Percentiles rank a stretch among this genome's conserved stretches.
Evolutionary conservation across 202 grass and related monocot genomes (phyloP).

Genomic region (Panicum virgatum): DNA sequence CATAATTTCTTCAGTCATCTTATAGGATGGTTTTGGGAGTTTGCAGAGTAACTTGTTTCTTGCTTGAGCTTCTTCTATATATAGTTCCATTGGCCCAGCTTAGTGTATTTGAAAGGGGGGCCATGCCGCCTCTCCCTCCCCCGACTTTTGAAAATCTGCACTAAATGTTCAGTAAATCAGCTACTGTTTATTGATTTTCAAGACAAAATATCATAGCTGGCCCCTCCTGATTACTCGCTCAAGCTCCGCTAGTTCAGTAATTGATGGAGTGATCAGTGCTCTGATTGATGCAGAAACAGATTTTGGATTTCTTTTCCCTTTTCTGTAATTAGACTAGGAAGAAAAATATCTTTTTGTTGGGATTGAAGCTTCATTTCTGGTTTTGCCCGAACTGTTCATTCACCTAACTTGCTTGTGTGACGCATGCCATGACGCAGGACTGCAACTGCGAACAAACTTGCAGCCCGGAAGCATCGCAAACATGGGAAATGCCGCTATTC

Average conservation of each 20-base stretch:
- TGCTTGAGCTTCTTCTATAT: background rate
- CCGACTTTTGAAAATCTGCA: too few relatives aligned
- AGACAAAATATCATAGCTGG: too few relatives aligned
- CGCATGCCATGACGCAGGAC: slow-evolving; percentile 14
- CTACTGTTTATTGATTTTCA: too few relatives aligned
- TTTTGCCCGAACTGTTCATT: background rate
- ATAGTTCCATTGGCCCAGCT: too few relatives aligned
- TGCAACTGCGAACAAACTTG: background rate
- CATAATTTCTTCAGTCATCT: background rate
- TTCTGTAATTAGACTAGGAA: background rate
- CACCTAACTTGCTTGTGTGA: slow-evolving; percentile 4
- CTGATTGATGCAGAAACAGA: background rate
- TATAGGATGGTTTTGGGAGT: background rate
- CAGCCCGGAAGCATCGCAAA: background rate
- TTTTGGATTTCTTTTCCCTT: background rate
- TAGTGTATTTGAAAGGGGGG: too few relatives aligned
- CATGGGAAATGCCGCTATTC: slow-evolving; percentile 27
- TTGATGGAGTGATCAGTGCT: background rate
- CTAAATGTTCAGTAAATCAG: too few relatives aligned
- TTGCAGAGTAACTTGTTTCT: background rate
- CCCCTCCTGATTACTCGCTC: too few relatives aligned
- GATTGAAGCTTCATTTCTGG: background rate
- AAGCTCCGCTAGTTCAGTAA: background rate
- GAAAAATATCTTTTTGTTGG: background rate
- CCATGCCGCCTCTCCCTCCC: too few relatives aligned